A percentile compares a stretch with the other conserved stretches of the same genome.
phyloP scores from a whole-genome alignment of 2,329 filamentous ascomycete species.

The Nothopassalora personata region DNA sequence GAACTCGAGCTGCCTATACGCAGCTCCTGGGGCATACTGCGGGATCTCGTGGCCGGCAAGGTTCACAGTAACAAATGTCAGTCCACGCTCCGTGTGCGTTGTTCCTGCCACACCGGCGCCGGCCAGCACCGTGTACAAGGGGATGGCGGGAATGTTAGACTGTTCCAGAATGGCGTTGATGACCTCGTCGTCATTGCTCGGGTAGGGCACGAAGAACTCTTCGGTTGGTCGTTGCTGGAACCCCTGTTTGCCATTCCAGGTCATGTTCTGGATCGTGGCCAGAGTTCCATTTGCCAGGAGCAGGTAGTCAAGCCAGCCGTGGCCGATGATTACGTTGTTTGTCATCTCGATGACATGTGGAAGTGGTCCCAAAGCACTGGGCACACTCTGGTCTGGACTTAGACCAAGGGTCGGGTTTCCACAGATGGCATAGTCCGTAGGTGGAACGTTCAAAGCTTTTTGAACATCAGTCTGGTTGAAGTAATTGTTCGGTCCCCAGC shows the following conservation, averaged over 20 bases:
- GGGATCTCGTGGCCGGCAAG: conserved; percentile 28
- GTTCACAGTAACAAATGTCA: conserved; percentile 26
- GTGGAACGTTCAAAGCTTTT: conserved; percentile 31
- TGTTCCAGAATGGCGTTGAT: background rate
- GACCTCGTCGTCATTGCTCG: background rate
- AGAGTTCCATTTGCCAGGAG: conserved; percentile 29
- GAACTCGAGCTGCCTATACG: conserved; percentile 40
- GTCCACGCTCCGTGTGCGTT: conserved; percentile 24
- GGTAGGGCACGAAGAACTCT: conserved; percentile 25
- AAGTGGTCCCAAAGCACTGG: conserved; percentile 14
- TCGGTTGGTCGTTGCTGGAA: conserved; percentile 23
- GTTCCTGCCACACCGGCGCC: conserved; percentile 8
- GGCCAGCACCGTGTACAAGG: background rate
- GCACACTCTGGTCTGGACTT: background rate
- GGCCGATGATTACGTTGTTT: conserved; percentile 31
- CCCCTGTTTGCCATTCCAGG: conserved; percentile 29
- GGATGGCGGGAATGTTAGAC: background rate
- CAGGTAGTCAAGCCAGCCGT: conserved; percentile 25
- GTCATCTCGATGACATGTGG: conserved; percentile 29
- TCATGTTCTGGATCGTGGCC: conserved; percentile 28
- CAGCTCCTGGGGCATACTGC: conserved; percentile 40
- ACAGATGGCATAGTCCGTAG: conserved; percentile 27
- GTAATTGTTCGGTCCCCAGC: conserved; percentile 17
- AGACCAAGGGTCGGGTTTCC: background rate
- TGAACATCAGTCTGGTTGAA: conserved; percentile 34